Evolutionary conservation across 805 yeast genomes (phyloP), one percentile per base, ranked within the genome.

Genomic region (Teunomyces barrocoloradensis): DNA sequence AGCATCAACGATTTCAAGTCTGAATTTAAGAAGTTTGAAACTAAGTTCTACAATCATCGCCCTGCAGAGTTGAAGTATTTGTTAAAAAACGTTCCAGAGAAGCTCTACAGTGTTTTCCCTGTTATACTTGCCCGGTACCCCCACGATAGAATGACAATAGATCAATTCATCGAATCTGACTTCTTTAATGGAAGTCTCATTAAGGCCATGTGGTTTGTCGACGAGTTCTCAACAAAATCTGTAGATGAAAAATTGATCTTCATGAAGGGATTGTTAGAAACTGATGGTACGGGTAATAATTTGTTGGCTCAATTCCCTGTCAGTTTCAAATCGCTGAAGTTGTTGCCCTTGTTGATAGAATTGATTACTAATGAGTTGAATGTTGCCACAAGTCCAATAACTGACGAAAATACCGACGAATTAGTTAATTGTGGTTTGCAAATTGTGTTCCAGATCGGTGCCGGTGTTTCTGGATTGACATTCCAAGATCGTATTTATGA

Each of bases 181-280:
- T 87, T 81, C 55, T 92, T 91, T 65, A 87, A 89, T 66, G 91
- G 89, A 53, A 88, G 92, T 44, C 69, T 90, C 43, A 81, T 92
- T 44, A 85, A 86, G 58, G 84, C 95, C 2, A 75, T 92, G 71
- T 81, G 85, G 63, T 84, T 86, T 55, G 65, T 92, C 39, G 97
- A 92, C 59, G 94, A 87, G 47, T 83, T 88, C 51, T 81, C 90
- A 7, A 87, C 96, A 0, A 85, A 87, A 55, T 69, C 84, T 2
- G 69, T 73, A 5, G 76, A 75, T 13, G 97, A 92, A 48, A 85
- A 85, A 56, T 63, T 79, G 20, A 71, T 81, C 0, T 89, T 89
- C 59, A 72, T 91, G 53, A 77, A 78, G 45, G 89, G 89, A 1
- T 71, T 92, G 45, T 64, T 79, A n/a, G 65, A 64, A 20, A 63